Conservation (phyloP, 306 rosid species). For the Corylus avellana region DNA sequence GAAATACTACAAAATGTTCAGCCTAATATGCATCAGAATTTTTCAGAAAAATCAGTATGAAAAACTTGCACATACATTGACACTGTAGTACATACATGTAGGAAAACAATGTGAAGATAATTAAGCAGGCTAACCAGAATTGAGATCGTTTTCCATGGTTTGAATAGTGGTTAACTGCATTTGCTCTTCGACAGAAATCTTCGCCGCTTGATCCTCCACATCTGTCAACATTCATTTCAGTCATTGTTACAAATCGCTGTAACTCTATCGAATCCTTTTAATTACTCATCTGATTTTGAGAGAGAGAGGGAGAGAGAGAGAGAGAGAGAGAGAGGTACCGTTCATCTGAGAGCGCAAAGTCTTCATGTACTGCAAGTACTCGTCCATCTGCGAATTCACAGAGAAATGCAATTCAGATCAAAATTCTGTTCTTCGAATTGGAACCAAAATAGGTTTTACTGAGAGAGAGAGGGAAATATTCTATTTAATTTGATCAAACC, state of each 20-base stretch:
- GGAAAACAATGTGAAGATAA: neutral
- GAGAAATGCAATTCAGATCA: conserved; percentile 13
- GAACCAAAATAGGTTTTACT: neutral
- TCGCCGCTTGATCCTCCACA: conserved; percentile 83
- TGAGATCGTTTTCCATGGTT: conserved; percentile 60
- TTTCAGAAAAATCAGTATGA: neutral
- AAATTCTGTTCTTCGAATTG: neutral
- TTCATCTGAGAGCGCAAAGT: conserved; percentile 84
- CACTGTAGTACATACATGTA: neutral
- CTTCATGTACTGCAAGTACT: conserved; percentile 79
- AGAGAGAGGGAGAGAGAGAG: conserved; percentile 18
- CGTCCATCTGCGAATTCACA: conserved; percentile 54
- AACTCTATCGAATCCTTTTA: neutral
- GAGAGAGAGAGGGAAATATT: neutral
- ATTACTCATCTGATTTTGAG: neutral
- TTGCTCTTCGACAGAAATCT: conserved; percentile 80
- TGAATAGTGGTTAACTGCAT: conserved; percentile 60
- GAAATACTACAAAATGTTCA: neutral
- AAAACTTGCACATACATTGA: neutral
- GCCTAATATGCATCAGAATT: neutral
- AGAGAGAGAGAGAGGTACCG: conserved; percentile 45
- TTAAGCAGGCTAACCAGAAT: conserved; percentile 46
- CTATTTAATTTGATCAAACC: neutral
- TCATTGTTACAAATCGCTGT: neutral
- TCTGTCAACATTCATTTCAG: conserved; percentile 38